Percentiles rank a stretch among this genome's conserved stretches.
phyloP scores from a whole-genome alignment of 345 rosid genomes.

The Boechera stricta region DNA sequence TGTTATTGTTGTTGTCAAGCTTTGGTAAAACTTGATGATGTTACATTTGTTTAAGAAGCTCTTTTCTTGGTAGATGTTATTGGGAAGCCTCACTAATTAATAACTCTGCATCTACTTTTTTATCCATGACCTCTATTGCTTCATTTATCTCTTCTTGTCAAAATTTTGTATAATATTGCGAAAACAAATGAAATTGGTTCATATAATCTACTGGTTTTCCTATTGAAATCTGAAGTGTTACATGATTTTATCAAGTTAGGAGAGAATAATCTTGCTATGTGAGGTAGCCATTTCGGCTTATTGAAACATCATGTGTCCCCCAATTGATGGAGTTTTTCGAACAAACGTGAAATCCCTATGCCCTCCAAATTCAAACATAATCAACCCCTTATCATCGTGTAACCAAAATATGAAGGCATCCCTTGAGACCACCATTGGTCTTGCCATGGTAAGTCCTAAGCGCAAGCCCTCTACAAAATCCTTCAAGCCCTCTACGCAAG shows the following conservation, averaged over 20 bases:
- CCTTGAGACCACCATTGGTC: not conserved
- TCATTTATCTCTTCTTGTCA: not conserved
- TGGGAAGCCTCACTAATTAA: not conserved
- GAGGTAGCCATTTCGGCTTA: not conserved
- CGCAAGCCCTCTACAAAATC: not conserved
- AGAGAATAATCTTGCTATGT: not conserved
- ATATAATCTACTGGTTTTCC: not conserved
- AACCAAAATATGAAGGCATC: not conserved
- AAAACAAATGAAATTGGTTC: no score
- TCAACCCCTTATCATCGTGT: not conserved
- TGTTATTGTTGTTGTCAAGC: constrained; percentile 35
- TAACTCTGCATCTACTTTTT: constrained; percentile 10
- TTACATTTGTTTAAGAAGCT: constrained; percentile 21
- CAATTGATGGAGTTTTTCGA: not conserved
- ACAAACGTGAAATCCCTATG: not conserved
- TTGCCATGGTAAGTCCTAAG: not conserved
- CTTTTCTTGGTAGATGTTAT: constrained; percentile 13
- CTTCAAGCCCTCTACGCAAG: not conserved
- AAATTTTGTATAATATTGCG: not conserved
- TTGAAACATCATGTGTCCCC: not conserved
- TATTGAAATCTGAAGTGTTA: no score
- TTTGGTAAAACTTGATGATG: constrained; percentile 16
- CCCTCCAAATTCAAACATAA: not conserved
- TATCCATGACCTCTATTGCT: not conserved
- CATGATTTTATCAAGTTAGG: not conserved